These are phyloP conservation scores for Filosporella fistucella DNA, from an alignment of 495 filamentous ascomycete species.

Conservation along the genomic window DNA sequence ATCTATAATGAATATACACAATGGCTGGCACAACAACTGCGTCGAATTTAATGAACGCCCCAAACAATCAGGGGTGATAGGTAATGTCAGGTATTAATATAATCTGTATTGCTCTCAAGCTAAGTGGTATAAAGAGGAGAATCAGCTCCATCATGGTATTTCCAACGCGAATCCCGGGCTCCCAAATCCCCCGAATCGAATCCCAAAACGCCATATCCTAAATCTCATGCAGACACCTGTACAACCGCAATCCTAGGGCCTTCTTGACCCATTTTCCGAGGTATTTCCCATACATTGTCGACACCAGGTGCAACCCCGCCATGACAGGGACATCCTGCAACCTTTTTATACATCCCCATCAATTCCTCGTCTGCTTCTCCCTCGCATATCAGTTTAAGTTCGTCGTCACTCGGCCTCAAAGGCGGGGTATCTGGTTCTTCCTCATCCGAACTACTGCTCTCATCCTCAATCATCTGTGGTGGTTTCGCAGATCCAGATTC, in stretches of 20 bases:
- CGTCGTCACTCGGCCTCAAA: neutral
- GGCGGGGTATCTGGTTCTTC: conserved; percentile 4
- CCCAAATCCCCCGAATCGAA: too few species aligned
- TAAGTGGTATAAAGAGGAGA: too few species aligned
- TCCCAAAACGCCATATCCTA: too few species aligned
- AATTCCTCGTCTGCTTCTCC: conserved; percentile 3
- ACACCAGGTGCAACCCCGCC: neutral
- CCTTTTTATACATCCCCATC: conserved; percentile 4
- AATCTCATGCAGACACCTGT: too few species aligned
- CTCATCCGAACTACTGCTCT: neutral
- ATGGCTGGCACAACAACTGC: too few species aligned
- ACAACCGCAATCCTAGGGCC: conserved; percentile 3
- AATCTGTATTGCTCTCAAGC: too few species aligned
- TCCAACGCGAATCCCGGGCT: too few species aligned
- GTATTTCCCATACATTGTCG: conserved; percentile 14
- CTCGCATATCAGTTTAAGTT: conserved; percentile 5
- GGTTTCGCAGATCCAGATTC: conserved; percentile 5
- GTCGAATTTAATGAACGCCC: too few species aligned
- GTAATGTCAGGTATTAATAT: too few species aligned
- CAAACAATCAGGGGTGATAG: too few species aligned
- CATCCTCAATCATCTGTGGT: conserved; percentile 10
- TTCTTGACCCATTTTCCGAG: conserved; percentile 2
- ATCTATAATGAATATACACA: too few species aligned
- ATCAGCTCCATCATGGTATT: too few species aligned
- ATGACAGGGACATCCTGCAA: conserved; percentile 13